Evolutionary conservation across 164 flowering plant species (phyloP), one percentile per base, ranked within the genome.

Genomic region (Aristolochia contorta): DNA sequence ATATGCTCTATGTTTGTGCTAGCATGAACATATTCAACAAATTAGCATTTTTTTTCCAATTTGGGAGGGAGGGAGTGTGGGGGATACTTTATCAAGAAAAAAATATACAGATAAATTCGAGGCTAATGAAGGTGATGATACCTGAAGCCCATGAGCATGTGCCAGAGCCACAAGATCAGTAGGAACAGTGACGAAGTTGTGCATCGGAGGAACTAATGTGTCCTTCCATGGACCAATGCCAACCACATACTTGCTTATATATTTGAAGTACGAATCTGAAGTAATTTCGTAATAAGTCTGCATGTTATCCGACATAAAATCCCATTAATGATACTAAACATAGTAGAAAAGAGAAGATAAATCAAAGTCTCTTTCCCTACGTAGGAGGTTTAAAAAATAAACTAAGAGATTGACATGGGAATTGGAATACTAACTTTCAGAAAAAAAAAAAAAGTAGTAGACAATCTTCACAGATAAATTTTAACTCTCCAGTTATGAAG

Each of bases 161-260:
- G 97, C 95, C 74, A 77, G 77, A 47, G 97, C 83, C 46, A 93
- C 93, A 65, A 93, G 87, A 84, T 93, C 97, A 46, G 93, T 77
- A 10, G 96, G 85, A 13, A 71, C 67, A 55, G 61, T 68, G 72
- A 88, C 59, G 71, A 80, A 84, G 60, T 88, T 85, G 22, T 84
- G 62, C 24, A 18, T 65, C 0, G 72, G 80, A 47, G 89, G 90
- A 70, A 83, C 96, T 12, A 88, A 37, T 0, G 95, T 94, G 68
- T 91, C 97, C 72, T 94, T 94, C 96, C 74, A 86, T 10, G 99
- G 97, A 65, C 99, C 97, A 74, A 94, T 91, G 13, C 96, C 99
- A 66, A 88, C 84, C 23, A 91, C 95, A 63, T 91, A 90, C 0
- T 88, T 70, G 73, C 82, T 90, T 25, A 90, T 91, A 78, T 58